These are phyloP conservation scores for Sistotremastrum niveocremeum DNA, from an alignment of 768 basidiomycete species.

Conservation along the genomic window DNA sequence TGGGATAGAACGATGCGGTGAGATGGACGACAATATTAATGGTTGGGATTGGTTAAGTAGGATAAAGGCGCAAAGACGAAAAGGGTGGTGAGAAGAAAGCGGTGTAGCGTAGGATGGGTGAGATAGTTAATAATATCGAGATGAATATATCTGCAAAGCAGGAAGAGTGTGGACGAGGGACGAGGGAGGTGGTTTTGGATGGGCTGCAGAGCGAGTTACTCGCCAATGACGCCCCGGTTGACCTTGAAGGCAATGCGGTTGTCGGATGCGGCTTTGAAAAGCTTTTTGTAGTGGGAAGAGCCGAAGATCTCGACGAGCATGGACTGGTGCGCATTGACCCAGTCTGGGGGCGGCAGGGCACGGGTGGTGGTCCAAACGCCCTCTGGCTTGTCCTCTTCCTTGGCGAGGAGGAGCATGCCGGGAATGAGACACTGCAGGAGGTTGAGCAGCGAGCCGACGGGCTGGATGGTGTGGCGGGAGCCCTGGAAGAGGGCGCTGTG, in stretches of 20 bases:
- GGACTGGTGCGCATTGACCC: conserved; percentile 58
- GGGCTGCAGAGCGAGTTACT: too few species aligned
- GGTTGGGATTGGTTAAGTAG: too few species aligned
- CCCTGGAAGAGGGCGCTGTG: conserved; percentile 65
- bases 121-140: too few species aligned
- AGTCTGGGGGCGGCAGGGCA: conserved; percentile 62
- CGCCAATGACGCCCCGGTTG: too few species aligned
- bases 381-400: conserved; percentile 61
- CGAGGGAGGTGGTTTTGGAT: too few species aligned
- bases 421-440: conserved; percentile 63
- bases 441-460: conserved; percentile 56
- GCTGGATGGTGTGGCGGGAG: conserved; percentile 51
- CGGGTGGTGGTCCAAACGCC: conserved; percentile 63
- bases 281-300: conserved; percentile 51
- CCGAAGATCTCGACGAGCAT: conserved; percentile 64
- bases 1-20: too few species aligned
- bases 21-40: too few species aligned
- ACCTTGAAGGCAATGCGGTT: conserved; percentile 43
- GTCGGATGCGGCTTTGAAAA: conserved; percentile 62
- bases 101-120: too few species aligned
- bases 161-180: too few species aligned
- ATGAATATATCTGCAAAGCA: too few species aligned
- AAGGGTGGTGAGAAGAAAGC: too few species aligned
- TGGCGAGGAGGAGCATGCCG: conserved; percentile 55
- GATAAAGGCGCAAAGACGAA: too few species aligned